Percentiles rank a stretch among this genome's conserved stretches.
Evolutionary conservation across 371 early-diverging fungal genomes (phyloP).

Genomic region (Apophysomyces trapeziformis): DNA sequence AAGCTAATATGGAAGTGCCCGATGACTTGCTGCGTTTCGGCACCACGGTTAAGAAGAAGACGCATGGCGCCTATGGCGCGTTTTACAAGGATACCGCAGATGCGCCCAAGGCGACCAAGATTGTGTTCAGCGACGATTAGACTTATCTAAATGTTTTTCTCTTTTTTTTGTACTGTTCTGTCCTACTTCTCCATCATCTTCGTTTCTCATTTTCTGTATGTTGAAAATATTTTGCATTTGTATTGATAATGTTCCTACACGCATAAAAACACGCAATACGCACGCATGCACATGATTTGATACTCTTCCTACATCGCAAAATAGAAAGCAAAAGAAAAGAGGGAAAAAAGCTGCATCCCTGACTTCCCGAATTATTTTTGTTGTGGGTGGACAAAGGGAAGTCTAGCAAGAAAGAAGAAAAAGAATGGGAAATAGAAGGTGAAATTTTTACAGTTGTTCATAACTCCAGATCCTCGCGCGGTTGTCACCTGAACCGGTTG

Average conservation of each 20-base stretch:
- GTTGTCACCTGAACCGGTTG: conserved; percentile 96
- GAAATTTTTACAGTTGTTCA: conserved; percentile 22
- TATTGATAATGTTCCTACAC: conserved; percentile 2
- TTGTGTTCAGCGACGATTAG: conserved; percentile 67
- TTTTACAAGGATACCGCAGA: conserved; percentile 92
- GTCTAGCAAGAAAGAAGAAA: background rate
- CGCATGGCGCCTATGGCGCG: conserved; percentile 94
- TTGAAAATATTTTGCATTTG: conserved; percentile 1
- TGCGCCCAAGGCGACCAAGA: conserved; percentile 86
- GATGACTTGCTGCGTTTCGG: conserved; percentile 90
- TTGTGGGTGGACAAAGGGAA: background rate
- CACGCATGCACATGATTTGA: conserved; percentile 5
- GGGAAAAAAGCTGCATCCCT: background rate
- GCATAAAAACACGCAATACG: conserved; percentile 7
- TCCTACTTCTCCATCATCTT: conserved; percentile 11
- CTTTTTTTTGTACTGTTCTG: conserved; percentile 11
- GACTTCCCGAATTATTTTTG: background rate
- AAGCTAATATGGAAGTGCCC: conserved; percentile 89
- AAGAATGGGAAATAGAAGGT: background rate
- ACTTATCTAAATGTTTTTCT: conserved; percentile 13
- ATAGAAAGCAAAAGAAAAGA: background rate
- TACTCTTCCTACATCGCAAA: background rate
- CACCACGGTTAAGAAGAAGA: conserved; percentile 96
- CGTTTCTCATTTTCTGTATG: conserved; percentile 3
- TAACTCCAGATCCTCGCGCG: conserved; percentile 94